Conservation (phyloP, 257 asterid species). For the Penstemon newberryi region DNA sequence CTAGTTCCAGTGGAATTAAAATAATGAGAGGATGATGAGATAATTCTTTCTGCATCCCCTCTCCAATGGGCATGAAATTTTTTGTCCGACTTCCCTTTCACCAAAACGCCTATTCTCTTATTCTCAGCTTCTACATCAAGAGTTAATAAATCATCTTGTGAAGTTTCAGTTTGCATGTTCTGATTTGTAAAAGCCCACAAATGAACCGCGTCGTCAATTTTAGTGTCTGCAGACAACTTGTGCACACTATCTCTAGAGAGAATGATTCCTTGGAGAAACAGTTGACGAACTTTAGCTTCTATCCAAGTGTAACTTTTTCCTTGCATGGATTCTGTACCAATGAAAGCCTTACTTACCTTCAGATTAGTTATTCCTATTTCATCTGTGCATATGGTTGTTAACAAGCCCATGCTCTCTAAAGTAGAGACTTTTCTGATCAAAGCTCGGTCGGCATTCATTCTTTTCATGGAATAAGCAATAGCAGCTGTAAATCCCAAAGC, state of each 20-base stretch:
- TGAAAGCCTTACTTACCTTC: slow-evolving; percentile 39
- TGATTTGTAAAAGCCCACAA: slow-evolving; percentile 29
- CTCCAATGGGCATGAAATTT: slow-evolving; percentile 62
- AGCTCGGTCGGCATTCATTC: slow-evolving; percentile 34
- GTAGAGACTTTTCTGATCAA: slow-evolving; percentile 16
- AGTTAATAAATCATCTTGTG: background rate
- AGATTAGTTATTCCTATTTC: slow-evolving; percentile 15
- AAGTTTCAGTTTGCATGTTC: slow-evolving; percentile 22
- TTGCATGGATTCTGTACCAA: slow-evolving; percentile 31
- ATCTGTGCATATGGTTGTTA: slow-evolving; percentile 28
- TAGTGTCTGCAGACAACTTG: slow-evolving; percentile 22
- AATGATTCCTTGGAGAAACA: slow-evolving; percentile 41
- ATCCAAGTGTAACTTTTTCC: slow-evolving; percentile 18
- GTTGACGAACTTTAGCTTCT: slow-evolving; percentile 28
- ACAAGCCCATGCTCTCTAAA: slow-evolving; percentile 24
- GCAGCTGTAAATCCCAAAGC: slow-evolving; percentile 29
- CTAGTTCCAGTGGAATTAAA: slow-evolving; percentile 46
- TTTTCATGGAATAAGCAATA: slow-evolving; percentile 30
- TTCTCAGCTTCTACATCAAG: slow-evolving; percentile 5
- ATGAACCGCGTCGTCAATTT: slow-evolving; percentile 32
- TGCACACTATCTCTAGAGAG: slow-evolving; percentile 39
- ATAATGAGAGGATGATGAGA: slow-evolving; percentile 54
- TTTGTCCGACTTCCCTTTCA: background rate
- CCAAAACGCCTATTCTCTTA: slow-evolving; percentile 22
- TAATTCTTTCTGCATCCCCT: slow-evolving; percentile 82